Evolutionary conservation across 257 asterid species (phyloP).

Genomic region (Solanum gandarillasii): DNA sequence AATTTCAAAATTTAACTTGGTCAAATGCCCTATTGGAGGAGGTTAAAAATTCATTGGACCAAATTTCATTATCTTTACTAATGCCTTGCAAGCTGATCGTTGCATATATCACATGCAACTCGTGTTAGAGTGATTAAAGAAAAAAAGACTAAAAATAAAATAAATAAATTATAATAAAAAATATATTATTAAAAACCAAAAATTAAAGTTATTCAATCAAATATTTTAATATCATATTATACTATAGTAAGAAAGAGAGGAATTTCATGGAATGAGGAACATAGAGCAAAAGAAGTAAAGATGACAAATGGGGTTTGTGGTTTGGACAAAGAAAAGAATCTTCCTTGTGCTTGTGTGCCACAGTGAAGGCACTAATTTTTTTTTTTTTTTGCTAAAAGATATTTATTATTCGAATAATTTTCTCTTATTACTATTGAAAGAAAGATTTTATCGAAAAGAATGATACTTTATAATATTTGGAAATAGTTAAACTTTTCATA

Average conservation of each 20-base stretch:
- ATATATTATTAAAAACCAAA: too few relatives aligned
- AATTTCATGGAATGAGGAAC: neutral
- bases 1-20: too few relatives aligned
- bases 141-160: neutral
- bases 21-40: neutral
- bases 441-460: neutral
- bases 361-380: neutral
- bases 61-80: too few relatives aligned
- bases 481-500: too few relatives aligned
- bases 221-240: neutral
- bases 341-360: neutral
- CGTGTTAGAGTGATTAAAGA: neutral
- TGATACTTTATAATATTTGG: rapidly evolving
- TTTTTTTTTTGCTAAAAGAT: too few relatives aligned
- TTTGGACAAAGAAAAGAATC: neutral
- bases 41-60: neutral
- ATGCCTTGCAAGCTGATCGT: neutral
- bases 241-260: neutral
- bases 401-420: too few relatives aligned
- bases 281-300: neutral
- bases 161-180: too few relatives aligned
- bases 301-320: neutral
- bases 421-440: too few relatives aligned
- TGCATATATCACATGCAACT: neutral
- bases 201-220: too few relatives aligned